Evolutionary conservation across 2,329 filamentous ascomycete genomes (phyloP).

Genomic region (Cercospora sesami): DNA sequence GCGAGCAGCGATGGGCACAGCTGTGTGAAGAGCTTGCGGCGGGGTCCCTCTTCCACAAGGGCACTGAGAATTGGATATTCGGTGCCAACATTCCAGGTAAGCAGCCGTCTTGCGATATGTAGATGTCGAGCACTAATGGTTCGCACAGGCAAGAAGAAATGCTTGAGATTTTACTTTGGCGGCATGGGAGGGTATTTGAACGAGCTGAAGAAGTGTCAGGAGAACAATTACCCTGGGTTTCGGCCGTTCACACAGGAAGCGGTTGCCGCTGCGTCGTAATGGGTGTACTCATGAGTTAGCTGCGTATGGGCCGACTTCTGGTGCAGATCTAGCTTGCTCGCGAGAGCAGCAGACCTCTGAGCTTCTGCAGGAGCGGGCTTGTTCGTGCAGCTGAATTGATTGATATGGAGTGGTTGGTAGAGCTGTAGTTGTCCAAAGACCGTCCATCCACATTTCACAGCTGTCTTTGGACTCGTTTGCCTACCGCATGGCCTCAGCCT

Average conservation of each 20-base stretch:
- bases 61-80: slow-evolving; percentile 37
- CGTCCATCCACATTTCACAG: no score
- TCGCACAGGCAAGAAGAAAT: slow-evolving; percentile 30
- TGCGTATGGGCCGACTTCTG: neutral
- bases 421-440: no score
- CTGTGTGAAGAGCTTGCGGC: slow-evolving; percentile 32
- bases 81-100: slow-evolving; percentile 29
- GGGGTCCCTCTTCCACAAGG: slow-evolving; percentile 33
- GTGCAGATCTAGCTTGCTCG: neutral
- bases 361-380: neutral
- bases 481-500: neutral
- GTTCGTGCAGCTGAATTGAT: no score
- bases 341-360: neutral
- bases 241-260: slow-evolving; percentile 21
- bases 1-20: slow-evolving; percentile 33
- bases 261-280: neutral
- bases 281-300: neutral
- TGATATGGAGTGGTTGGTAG: no score
- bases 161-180: slow-evolving; percentile 32
- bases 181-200: slow-evolving; percentile 29
- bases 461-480: neutral
- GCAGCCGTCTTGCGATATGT: neutral
- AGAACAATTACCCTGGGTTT: slow-evolving; percentile 27
- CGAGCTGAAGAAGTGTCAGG: slow-evolving; percentile 25
- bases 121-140: neutral